Conservation (phyloP, 2,329 filamentous ascomycete genomes). For the Fusarium hostae region DNA sequence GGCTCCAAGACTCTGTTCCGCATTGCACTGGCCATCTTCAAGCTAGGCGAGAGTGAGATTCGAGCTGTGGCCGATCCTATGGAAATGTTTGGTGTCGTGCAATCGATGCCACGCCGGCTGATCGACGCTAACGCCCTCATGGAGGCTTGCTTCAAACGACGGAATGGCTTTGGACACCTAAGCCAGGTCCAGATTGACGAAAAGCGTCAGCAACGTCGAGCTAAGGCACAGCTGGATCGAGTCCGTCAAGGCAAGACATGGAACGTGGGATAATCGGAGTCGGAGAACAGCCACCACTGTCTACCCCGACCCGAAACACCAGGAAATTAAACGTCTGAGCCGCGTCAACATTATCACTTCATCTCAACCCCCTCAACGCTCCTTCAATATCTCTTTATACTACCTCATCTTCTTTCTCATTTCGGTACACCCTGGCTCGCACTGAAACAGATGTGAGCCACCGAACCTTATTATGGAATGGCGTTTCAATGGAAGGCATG, state of each 20-base stretch:
- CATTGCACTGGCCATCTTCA: constrained; percentile 91
- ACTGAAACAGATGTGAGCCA: constrained; percentile 26
- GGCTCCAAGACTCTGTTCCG: constrained; percentile 94
- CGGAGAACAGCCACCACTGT: constrained; percentile 49
- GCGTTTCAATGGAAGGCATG: constrained; percentile 43
- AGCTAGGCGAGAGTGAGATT: constrained; percentile 84
- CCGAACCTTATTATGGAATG: constrained; percentile 42
- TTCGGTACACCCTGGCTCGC: constrained; percentile 27
- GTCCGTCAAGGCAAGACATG: constrained; percentile 46
- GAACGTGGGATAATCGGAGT: constrained; percentile 44
- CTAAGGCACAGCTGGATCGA: constrained; percentile 59
- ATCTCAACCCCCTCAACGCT: constrained; percentile 12
- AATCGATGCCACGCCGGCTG: constrained; percentile 82
- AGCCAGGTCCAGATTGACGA: constrained; percentile 85
- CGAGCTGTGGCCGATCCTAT: constrained; percentile 84
- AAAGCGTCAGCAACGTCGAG: constrained; percentile 74
- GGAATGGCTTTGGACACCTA: constrained; percentile 83
- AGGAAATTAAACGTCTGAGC: constrained; percentile 11
- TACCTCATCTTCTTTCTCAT: constrained; percentile 14
- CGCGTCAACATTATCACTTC: background rate
- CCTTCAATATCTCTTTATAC: constrained; percentile 22
- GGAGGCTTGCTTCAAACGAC: constrained; percentile 83
- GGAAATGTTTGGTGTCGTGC: constrained; percentile 96
- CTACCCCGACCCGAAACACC: constrained; percentile 2
- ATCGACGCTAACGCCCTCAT: constrained; percentile 85